Evolutionary conservation across 129 eudicot genomes (phyloP).

Genomic region (Deinandra increscens): DNA sequence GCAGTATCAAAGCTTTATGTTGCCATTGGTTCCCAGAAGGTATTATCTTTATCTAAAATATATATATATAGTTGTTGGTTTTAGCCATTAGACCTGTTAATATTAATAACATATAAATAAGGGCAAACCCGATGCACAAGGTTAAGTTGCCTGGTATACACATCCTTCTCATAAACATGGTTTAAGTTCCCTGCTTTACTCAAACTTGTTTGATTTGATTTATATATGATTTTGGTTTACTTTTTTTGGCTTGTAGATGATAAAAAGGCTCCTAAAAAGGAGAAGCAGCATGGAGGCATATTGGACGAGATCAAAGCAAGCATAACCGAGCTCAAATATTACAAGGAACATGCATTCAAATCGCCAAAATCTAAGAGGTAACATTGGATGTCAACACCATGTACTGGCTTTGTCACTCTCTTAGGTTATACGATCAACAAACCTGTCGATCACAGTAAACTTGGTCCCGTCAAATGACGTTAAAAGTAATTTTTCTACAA

Average conservation of each 20-base stretch:
- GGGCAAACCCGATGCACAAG: too few species aligned
- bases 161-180: background rate
- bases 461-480: too few species aligned
- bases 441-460: too few species aligned
- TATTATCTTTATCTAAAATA: conserved; percentile 6
- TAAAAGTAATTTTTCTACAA: too few species aligned
- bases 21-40: conserved; percentile 85
- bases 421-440: too few species aligned
- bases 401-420: too few species aligned
- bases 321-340: conserved; percentile 75
- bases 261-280: conserved; percentile 56
- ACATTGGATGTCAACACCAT: background rate
- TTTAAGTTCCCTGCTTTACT: background rate
- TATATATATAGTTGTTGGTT: too few species aligned
- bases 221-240: background rate
- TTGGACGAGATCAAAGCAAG: conserved; percentile 85
- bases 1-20: conserved; percentile 77
- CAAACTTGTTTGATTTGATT: background rate
- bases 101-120: too few species aligned
- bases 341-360: conserved; percentile 65
- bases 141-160: too few species aligned
- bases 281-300: conserved; percentile 63
- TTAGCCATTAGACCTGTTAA: too few species aligned
- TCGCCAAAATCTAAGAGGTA: conserved; percentile 46
- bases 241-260: conserved; percentile 39